Base-by-base conservation (phyloP, 2,329 filamentous ascomycete genomes). In the Samsoniella hepiali region DNA sequence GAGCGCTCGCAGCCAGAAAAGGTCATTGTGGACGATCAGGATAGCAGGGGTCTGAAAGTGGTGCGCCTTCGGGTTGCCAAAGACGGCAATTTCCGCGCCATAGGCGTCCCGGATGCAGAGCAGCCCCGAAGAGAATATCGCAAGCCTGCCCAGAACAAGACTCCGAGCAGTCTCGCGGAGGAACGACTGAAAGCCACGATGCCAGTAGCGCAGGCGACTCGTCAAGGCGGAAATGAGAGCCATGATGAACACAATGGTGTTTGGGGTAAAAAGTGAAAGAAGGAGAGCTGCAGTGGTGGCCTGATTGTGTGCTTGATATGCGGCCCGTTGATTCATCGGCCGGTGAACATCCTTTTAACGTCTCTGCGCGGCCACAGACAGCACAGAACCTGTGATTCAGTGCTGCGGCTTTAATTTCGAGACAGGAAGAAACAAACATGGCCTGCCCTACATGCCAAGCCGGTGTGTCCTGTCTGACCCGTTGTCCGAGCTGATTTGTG, bases 1-100 rank as follows among this genome's bases (percentile, higher is more conserved):
- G 50, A 88, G 79, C 57, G 90, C 74, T 44, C 88, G 82, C 69
- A 90, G 81, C 88, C 88, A 91, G 71, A 91, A 91, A 42, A 84
- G 79, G 66, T 90, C 87, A 68, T 84, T 83, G 70, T 84, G 82
- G 13, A 91, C 82, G 8, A 81, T 78, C 40, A 91, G 75, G 15
- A 63, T 27, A 29, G 62, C 62, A 22, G 49, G 47, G n/a, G 29
- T 40, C 27, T 56, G 53, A 27, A 32, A 40, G 38, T 56, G 60
- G 22, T 49, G 53, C 5, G 54, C 40, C 31, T 63, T 55, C 11
- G 55, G 13, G 8, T 55, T 29, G n/a, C 62, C 62, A 15, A 63
- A 44, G 27, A 54, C 22, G 31, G 36, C 62, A 40, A 63, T 63
- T 4, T 58, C 49, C 1, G 27, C 7, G 11, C 62, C 62, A n/a